Conservation (phyloP, 371 early-diverging fungal species). For the Rhizomucor miehei region DNA sequence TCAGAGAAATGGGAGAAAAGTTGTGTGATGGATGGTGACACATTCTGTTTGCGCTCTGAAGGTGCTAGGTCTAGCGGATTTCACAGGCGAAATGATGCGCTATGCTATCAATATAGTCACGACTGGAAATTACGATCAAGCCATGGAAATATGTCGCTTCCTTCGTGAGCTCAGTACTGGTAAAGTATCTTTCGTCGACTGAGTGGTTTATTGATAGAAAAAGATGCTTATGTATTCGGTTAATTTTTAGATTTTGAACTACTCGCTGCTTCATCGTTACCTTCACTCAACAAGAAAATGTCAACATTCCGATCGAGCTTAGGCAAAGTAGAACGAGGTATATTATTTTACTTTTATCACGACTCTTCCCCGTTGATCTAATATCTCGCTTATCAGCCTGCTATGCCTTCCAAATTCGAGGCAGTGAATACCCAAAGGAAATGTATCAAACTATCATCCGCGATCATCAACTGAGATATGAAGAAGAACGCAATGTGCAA, state of each 20-base stretch:
- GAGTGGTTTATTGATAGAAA: background rate
- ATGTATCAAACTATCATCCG: slow-evolving; percentile 37
- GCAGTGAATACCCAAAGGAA: slow-evolving; percentile 42
- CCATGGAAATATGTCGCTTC: slow-evolving; percentile 44
- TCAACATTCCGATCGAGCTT: slow-evolving; percentile 29
- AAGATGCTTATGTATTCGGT: background rate
- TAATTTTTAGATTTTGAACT: slow-evolving; percentile 29
- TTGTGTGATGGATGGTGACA: background rate
- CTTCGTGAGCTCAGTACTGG: slow-evolving; percentile 45
- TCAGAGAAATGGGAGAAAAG: background rate
- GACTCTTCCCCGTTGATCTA: background rate
- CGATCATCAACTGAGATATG: slow-evolving; percentile 29
- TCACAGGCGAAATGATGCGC: slow-evolving; percentile 74
- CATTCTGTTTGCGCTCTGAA: background rate
- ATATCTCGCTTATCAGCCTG: slow-evolving; percentile 18
- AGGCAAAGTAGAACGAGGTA: slow-evolving; percentile 39
- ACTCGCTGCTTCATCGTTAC: slow-evolving; percentile 23
- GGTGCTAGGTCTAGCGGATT: slow-evolving; percentile 61
- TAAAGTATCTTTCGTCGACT: background rate
- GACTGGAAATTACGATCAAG: slow-evolving; percentile 40
- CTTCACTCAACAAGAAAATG: slow-evolving; percentile 29
- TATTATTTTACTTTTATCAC: background rate
- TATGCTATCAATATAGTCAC: slow-evolving; percentile 54
- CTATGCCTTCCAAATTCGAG: slow-evolving; percentile 40
- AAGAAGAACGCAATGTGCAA: slow-evolving; percentile 12